Base-by-base conservation (phyloP, 306 rosid species). In the Gynostemma pentaphyllum region DNA sequence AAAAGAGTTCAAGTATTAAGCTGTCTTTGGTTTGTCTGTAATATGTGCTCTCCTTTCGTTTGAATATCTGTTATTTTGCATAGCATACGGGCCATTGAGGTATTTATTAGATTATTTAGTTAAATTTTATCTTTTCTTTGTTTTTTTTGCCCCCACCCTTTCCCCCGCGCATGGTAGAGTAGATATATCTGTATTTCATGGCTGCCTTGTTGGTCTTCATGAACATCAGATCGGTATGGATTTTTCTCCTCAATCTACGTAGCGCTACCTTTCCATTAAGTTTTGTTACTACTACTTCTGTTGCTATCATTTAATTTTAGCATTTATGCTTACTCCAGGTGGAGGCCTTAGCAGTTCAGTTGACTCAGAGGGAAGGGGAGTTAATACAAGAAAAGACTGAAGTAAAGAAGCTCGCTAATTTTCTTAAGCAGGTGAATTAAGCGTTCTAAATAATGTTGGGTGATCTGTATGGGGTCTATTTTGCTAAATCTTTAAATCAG, bases 361-460 rank as follows among this genome's bases (percentile, higher is more conserved):
- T 91, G 80, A 87, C 92, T 69, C 96, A 76, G 54, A 76, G 86
- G 48, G 86, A 81, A 78, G 86, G 86, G 56, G 83, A 81, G 71
- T 47, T 81, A 34, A 66, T 86, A 74, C 96, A 81, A 86, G 99
- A 92, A 78, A 92, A 88, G 79, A 64, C 96, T 5, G 99, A 92
- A 78, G 99, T 92, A 73, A 92, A 88, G 84, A 88, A 81, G 77
- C 81, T 92, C 54, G 95, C 96, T 67, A 86, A 71, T 78, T 92
- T 92, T 86, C 96, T 92, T 73, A 92, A 92, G 85, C 94, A 86
- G 96, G 99, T 86, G 78, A 76, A 44, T 66, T 57, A 44, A 64
- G 24, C 36, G 15, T 30, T 14, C 24, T 50, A 48, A 14, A 10
- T 30, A 36, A 32, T 21, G 15, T 49, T 32, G 14, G 18, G 15